Percentiles rank a stretch among this genome's conserved stretches.
phyloP scores from a whole-genome alignment of 345 rosid genomes.

The Barbarea vulgaris region DNA sequence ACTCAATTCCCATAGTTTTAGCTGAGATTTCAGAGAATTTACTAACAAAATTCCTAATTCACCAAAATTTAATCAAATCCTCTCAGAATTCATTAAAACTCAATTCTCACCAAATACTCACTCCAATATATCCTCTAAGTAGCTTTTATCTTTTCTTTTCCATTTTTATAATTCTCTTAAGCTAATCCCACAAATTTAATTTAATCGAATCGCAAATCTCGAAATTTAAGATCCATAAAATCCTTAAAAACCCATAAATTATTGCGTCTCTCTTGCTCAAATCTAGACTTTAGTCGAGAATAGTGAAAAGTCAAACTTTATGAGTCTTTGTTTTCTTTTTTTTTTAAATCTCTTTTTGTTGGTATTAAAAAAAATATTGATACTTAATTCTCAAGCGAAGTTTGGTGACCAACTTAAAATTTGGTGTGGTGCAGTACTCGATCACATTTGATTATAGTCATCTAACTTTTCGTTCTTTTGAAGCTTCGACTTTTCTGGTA shows the following conservation, averaged over 20 bases:
- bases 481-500: slow-evolving; percentile 44
- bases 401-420: slow-evolving; percentile 32
- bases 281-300: neutral
- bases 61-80: too few relatives aligned
- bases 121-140: too few relatives aligned
- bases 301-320: slow-evolving; percentile 27
- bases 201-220: slow-evolving; percentile 35
- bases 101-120: too few relatives aligned
- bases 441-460: slow-evolving; percentile 27
- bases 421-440: slow-evolving; percentile 43
- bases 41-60: too few relatives aligned
- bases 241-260: slow-evolving; percentile 10
- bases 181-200: neutral
- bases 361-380: neutral
- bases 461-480: slow-evolving; percentile 49
- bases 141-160: neutral
- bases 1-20: too few relatives aligned
- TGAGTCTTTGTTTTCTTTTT: slow-evolving; percentile 5
- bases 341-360: slow-evolving; percentile 17
- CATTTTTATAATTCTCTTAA: neutral
- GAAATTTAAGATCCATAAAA: slow-evolving; percentile 23
- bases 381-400: slow-evolving; percentile 34
- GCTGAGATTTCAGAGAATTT: too few relatives aligned
- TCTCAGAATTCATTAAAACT: too few relatives aligned
- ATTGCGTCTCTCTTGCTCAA: slow-evolving; percentile 14